phyloP scores from a whole-genome alignment of 768 basidiomycete genomes.

The Leccinum truebloodii region DNA sequence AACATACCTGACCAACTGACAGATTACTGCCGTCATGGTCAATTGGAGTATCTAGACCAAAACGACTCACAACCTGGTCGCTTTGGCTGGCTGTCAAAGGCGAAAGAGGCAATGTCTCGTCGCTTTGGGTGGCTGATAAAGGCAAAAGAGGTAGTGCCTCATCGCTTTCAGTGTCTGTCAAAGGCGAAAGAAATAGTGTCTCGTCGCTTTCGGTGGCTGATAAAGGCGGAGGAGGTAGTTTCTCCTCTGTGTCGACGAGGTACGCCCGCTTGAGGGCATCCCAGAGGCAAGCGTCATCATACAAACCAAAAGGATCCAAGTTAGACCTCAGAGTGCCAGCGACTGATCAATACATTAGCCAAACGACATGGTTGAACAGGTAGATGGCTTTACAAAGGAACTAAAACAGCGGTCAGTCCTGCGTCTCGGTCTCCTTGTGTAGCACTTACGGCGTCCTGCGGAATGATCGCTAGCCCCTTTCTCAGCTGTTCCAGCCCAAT shows the following conservation, averaged over 20 bases:
- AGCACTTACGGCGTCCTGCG: constrained; percentile 57
- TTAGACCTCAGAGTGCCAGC: constrained; percentile 84
- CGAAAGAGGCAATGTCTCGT: constrained; percentile 11
- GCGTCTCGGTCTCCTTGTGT: background rate
- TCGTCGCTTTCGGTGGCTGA: constrained; percentile 37
- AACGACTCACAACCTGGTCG: constrained; percentile 50
- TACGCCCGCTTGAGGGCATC: constrained; percentile 86
- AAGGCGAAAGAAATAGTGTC: constrained; percentile 20
- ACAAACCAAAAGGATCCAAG: constrained; percentile 83
- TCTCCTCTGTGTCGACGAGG: constrained; percentile 57
- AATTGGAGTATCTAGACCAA: constrained; percentile 80
- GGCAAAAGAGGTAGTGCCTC: constrained; percentile 28
- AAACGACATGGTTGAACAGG: background rate
- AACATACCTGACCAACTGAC: constrained; percentile 56
- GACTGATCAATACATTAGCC: constrained; percentile 39
- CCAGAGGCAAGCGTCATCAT: constrained; percentile 82
- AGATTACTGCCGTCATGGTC: constrained; percentile 88
- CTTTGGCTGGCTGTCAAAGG: constrained; percentile 38
- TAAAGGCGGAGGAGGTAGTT: constrained; percentile 26
- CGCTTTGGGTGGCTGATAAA: constrained; percentile 36
- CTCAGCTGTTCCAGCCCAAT: constrained; percentile 78
- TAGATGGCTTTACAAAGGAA: constrained; percentile 40
- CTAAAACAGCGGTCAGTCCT: constrained; percentile 3
- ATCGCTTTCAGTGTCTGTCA: constrained; percentile 39
- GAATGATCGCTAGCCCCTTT: constrained; percentile 72